Evolutionary conservation across 2,329 filamentous ascomycete genomes (phyloP).

Genomic region (Aspergillus terreus): DNA sequence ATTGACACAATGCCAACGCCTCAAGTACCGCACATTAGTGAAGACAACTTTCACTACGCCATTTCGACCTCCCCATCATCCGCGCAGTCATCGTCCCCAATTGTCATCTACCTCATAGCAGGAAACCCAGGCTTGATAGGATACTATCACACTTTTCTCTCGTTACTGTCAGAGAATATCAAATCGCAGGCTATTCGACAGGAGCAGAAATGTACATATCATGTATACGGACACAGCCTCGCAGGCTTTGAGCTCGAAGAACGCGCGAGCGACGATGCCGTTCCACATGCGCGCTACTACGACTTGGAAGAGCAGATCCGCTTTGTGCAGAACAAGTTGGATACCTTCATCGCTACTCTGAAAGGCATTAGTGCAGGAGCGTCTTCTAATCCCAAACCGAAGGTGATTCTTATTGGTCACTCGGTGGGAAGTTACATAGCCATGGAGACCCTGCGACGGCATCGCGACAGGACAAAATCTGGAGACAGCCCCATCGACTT

Average conservation of each 20-base stretch:
- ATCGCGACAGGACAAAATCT: slow-evolving; percentile 36
- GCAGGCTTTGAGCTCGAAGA: slow-evolving; percentile 31
- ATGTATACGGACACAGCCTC: slow-evolving; percentile 34
- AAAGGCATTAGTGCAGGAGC: neutral
- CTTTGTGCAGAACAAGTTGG: slow-evolving; percentile 43
- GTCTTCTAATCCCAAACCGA: slow-evolving; percentile 11
- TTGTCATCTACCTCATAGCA: slow-evolving; percentile 45
- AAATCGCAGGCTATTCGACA: neutral
- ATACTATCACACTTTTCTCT: slow-evolving; percentile 47
- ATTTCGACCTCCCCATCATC: slow-evolving; percentile 14
- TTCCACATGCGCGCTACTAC: slow-evolving; percentile 17
- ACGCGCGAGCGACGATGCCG: neutral
- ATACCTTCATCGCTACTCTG: slow-evolving; percentile 29
- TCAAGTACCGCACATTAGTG: slow-evolving; percentile 21
- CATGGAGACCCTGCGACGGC: slow-evolving; percentile 63
- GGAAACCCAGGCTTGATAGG: slow-evolving; percentile 50
- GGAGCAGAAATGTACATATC: slow-evolving; percentile 11
- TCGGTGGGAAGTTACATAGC: slow-evolving; percentile 71
- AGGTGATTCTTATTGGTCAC: slow-evolving; percentile 67
- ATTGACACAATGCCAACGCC: neutral
- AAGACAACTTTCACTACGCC: slow-evolving; percentile 28
- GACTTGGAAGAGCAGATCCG: slow-evolving; percentile 50
- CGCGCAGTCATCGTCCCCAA: slow-evolving; percentile 5
- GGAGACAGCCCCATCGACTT: slow-evolving; percentile 18
- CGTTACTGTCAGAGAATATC: slow-evolving; percentile 29